A percentile compares a stretch with the other conserved stretches of the same genome.
phyloP scores from a whole-genome alignment of 768 basidiomycete species.

The Tylopilus sp. region DNA sequence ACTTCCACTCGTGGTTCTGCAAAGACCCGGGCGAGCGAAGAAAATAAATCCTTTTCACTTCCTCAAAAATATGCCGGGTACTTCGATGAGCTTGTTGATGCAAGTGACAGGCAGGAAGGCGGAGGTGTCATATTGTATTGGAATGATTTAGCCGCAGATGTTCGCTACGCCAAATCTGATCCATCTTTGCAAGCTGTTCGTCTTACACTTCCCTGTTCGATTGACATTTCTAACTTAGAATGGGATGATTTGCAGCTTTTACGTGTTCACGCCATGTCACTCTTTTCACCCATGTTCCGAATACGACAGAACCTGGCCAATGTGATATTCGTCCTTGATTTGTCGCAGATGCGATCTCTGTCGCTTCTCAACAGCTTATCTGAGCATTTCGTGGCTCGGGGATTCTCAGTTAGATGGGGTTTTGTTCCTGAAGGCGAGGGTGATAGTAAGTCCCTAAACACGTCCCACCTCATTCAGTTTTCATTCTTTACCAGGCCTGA shows the following conservation, averaged over 20 bases:
- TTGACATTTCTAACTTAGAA: not conserved
- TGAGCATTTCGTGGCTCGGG: slow-evolving; percentile 65
- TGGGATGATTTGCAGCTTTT: slow-evolving; percentile 23
- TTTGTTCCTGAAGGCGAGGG: slow-evolving; percentile 64
- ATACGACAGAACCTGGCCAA: slow-evolving; percentile 83
- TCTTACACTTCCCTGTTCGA: not conserved
- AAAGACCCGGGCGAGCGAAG: slow-evolving; percentile 6
- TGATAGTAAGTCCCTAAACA: slow-evolving; percentile 30
- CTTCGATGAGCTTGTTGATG: slow-evolving; percentile 79
- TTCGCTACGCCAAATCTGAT: slow-evolving; percentile 51
- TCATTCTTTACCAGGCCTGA: slow-evolving; percentile 40
- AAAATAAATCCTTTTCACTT: slow-evolving; percentile 85
- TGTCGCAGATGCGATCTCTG: slow-evolving; percentile 59
- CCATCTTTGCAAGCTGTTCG: slow-evolving; percentile 50
- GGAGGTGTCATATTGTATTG: slow-evolving; percentile 76
- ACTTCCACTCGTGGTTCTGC: slow-evolving; percentile 10
- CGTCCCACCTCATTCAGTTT: not conserved
- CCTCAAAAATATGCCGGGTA: slow-evolving; percentile 25
- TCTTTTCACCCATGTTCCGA: slow-evolving; percentile 74
- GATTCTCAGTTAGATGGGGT: slow-evolving; percentile 80
- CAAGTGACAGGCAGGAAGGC: slow-evolving; percentile 81
- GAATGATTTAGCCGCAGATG: slow-evolving; percentile 90
- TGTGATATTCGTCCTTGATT: slow-evolving; percentile 74
- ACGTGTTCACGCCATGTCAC: slow-evolving; percentile 37
- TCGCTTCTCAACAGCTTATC: slow-evolving; percentile 64